Conservation (phyloP, 768 basidiomycete genomes). For the Suillus paluster region DNA sequence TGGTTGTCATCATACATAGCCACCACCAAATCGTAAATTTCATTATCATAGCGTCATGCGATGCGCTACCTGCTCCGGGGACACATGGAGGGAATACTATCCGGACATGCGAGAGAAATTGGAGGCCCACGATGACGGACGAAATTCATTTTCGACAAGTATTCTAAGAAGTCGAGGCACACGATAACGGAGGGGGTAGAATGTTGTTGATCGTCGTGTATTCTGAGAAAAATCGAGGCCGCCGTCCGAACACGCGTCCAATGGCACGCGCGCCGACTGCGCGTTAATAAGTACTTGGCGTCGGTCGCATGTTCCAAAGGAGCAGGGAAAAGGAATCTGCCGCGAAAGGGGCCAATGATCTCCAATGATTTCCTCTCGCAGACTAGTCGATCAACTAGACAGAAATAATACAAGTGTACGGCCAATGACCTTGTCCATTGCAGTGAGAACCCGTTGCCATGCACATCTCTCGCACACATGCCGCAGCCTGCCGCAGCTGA, state of each 20-base stretch:
- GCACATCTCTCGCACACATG: background rate
- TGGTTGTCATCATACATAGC: background rate
- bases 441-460: background rate
- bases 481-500: background rate
- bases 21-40: background rate
- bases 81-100: background rate
- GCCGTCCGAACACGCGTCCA: constrained; percentile 4
- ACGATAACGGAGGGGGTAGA: background rate
- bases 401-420: background rate
- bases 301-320: background rate
- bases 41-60: constrained; percentile 1
- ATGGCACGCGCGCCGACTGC: background rate
- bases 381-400: background rate
- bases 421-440: background rate
- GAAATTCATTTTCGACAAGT: background rate
- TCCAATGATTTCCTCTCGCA: background rate
- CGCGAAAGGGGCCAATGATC: background rate
- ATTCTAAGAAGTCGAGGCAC: background rate
- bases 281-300: background rate
- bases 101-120: background rate
- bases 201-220: constrained; percentile 4
- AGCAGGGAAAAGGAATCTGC: background rate
- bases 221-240: constrained; percentile 11
- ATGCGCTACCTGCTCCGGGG: background rate
- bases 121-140: background rate